Percentiles rank a stretch among this genome's conserved stretches.
These are phyloP conservation scores for Trichoderma sp. DNA, from an alignment of 2,329 filamentous ascomycete species.

Conservation along the genomic window DNA sequence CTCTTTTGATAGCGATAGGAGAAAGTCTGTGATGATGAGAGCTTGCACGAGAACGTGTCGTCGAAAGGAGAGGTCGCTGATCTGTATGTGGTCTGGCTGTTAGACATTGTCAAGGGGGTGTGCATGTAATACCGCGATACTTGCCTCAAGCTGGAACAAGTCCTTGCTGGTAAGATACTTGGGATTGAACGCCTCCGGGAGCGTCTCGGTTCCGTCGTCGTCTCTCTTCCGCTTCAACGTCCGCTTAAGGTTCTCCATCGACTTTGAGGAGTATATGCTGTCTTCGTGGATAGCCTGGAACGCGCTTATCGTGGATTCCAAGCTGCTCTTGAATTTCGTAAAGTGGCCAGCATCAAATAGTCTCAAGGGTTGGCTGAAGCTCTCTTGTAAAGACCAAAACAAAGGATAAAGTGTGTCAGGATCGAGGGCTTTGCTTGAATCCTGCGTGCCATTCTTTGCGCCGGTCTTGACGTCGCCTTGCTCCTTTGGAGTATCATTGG, in stretches of 20 bases:
- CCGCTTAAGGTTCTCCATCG: conserved; percentile 61
- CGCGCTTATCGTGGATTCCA: conserved; percentile 63
- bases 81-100: conserved; percentile 44
- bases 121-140: conserved; percentile 18
- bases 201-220: conserved; percentile 51
- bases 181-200: conserved; percentile 69
- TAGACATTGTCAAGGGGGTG: background rate
- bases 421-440: conserved; percentile 56
- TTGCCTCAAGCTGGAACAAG: conserved; percentile 89
- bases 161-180: conserved; percentile 98
- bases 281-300: conserved; percentile 53
- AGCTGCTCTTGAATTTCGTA: conserved; percentile 73
- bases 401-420: conserved; percentile 77
- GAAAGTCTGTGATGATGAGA: conserved; percentile 89
- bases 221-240: conserved; percentile 70
- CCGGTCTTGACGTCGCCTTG: conserved; percentile 31
- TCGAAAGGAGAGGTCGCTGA: conserved; percentile 91
- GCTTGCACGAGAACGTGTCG: conserved; percentile 93
- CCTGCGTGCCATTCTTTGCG: conserved; percentile 45
- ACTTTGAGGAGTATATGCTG: conserved; percentile 47
- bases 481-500: conserved; percentile 39
- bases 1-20: conserved; percentile 81
- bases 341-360: conserved; percentile 74
- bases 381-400: conserved; percentile 91
- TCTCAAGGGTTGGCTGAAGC: conserved; percentile 84